phyloP scores from a whole-genome alignment of 306 rosid genomes.

The Amphicarpaea edgeworthii region DNA sequence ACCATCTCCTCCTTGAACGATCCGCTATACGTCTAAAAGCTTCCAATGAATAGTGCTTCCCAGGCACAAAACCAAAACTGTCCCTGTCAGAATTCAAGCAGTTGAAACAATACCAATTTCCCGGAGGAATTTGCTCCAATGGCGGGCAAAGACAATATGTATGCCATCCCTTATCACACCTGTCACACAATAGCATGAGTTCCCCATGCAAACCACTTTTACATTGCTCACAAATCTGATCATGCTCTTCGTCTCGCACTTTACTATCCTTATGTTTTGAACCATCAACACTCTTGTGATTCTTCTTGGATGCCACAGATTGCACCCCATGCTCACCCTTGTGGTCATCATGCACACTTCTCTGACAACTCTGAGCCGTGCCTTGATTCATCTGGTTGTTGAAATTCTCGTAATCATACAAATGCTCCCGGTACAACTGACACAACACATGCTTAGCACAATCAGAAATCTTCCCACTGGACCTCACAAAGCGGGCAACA shows the following conservation, averaged over 20 bases:
- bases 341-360: constrained; percentile 55
- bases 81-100: constrained; percentile 93
- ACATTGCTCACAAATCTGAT: constrained; percentile 96
- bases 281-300: constrained; percentile 51
- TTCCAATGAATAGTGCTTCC: constrained; percentile 77
- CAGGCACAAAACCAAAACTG: constrained; percentile 95
- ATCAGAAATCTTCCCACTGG: constrained; percentile 64
- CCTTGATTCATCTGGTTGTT: constrained; percentile 63
- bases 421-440: constrained; percentile 84
- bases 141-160: constrained; percentile 95
- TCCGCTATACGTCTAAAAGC: constrained; percentile 83
- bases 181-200: constrained; percentile 94
- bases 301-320: constrained; percentile 60
- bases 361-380: constrained; percentile 52
- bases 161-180: constrained; percentile 98
- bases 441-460: constrained; percentile 89
- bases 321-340: constrained; percentile 50
- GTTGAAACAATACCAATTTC: constrained; percentile 95
- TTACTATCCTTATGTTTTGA: constrained; percentile 56
- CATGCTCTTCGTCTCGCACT: constrained; percentile 63
- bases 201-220: constrained; percentile 97
- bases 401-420: constrained; percentile 77
- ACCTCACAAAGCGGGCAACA: constrained; percentile 74
- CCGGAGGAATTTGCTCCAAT: constrained; percentile 77
- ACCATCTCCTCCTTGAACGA: constrained; percentile 90